Evolutionary conservation across 306 rosid species (phyloP), one percentile per base, ranked within the genome.

Genomic region (Potentilla sterilis): DNA sequence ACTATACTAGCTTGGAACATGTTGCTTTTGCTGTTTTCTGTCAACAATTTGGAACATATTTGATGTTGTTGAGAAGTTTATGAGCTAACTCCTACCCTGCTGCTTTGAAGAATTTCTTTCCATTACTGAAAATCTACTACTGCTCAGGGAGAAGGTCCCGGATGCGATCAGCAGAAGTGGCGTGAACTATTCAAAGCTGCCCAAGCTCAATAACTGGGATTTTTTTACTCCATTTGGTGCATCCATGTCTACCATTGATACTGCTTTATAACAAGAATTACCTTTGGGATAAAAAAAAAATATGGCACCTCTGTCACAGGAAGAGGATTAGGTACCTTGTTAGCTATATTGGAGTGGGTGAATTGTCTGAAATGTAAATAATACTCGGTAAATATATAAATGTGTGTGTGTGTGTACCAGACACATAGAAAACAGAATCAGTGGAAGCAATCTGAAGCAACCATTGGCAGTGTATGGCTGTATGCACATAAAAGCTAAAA

Each of bases 141-240:
- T 24, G 48, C 78, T 72, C 75, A 94, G 98, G 98, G 98, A 37
- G 93, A 90, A 72, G 98, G 98, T 18, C 98, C 98, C 21, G 97
- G 88, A 79, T 87, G 79, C 64, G 95, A 90, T 78, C 73, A 86
- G 28, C 80, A 77, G 55, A 94, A 90, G 77, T 94, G 97, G 97
- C 77, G 41, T 70, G 93, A 91, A 81, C 81, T 92, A 71, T 91
- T 94, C 80, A 74, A 78, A 83, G 77, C 86, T 38, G 92, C 87
- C 0, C 73, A 76, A 34, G 72, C 77, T 61, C 46, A 73, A 16
- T 85, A 77, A 67, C 52, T 49, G 24, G 28, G 37, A 48, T 51
- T 48, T 42, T 18, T 12, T 13, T 28, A 19, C 52, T 62, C 44
- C 22, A 16, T 51, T 59, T 16, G 52, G 52, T 22, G 44, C 76